Percentiles rank a stretch among this genome's conserved stretches.
Evolutionary conservation across 352 stramenopile species (phyloP).

Genomic region (Halophytophthora polymorphica): DNA sequence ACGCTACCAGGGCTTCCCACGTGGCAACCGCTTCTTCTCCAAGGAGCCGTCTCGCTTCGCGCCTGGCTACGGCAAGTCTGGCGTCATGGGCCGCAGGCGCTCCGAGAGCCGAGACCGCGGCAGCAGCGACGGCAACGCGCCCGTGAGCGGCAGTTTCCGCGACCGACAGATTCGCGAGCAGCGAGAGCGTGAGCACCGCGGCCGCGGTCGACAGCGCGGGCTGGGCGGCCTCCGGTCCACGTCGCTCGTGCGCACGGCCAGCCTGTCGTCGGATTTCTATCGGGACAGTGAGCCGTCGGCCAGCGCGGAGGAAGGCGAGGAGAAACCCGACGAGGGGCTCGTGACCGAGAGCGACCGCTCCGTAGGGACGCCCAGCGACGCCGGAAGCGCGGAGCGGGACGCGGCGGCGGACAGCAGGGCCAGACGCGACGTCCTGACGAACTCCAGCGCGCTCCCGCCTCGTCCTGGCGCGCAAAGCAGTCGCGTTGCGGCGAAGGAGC

Average conservation of each 20-base stretch:
- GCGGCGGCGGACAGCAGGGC: conserved; percentile 16
- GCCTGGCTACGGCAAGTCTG: conserved; percentile 21
- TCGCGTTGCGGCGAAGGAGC: conserved; percentile 22
- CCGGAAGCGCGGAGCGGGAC: conserved; percentile 22
- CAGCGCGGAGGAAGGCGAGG: conserved; percentile 39
- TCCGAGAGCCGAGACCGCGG: conserved; percentile 46
- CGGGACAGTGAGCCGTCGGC: conserved; percentile 24
- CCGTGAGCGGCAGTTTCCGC: conserved; percentile 24
- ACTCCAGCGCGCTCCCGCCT: conserved; percentile 24
- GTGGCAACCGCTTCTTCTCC: conserved; percentile 38
- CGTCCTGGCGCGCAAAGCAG: conserved; percentile 27
- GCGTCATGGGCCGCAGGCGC: conserved; percentile 19
- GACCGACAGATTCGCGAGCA: conserved; percentile 35
- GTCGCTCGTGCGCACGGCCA: conserved; percentile 25
- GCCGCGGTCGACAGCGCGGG: conserved; percentile 12
- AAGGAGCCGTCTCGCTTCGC: conserved; percentile 21
- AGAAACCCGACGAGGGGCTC: conserved; percentile 29
- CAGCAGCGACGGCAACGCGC: conserved; percentile 20
- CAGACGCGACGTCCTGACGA: conserved; percentile 21
- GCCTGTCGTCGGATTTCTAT: conserved; percentile 27
- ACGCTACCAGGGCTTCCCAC: conserved; percentile 18
- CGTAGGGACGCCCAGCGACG: conserved; percentile 24
- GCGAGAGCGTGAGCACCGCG: conserved; percentile 26
- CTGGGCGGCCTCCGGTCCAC: conserved; percentile 16
- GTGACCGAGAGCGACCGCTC: conserved; percentile 22